Conservation (phyloP, 2,329 filamentous ascomycete species). For the Ceratocystis colombiana region DNA sequence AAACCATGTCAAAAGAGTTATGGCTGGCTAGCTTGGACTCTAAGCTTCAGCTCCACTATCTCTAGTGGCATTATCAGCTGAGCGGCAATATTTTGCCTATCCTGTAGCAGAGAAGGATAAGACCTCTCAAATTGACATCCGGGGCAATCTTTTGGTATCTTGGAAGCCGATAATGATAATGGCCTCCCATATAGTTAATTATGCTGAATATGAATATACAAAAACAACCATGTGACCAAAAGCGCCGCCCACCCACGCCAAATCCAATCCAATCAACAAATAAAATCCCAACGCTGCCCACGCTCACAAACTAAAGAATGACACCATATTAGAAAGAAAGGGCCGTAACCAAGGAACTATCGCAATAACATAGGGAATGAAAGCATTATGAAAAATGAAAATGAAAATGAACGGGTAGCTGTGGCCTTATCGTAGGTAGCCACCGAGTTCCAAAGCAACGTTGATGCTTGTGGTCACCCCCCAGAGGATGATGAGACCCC, state of each 20-base stretch:
- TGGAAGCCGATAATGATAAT: no score
- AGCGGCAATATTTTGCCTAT: neutral
- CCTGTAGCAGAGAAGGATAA: no score
- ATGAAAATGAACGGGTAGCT: neutral
- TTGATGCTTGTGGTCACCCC: conserved; percentile 68
- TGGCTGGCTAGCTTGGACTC: neutral
- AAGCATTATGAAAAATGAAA: neutral
- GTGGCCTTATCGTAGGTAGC: conserved; percentile 35
- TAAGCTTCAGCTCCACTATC: neutral
- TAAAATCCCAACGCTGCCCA: conserved; percentile 2
- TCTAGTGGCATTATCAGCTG: neutral
- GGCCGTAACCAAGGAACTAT: neutral
- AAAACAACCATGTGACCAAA: neutral
- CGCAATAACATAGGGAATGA: neutral
- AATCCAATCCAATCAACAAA: neutral
- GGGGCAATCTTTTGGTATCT: no score
- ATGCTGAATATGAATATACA: neutral
- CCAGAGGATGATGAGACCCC: conserved; percentile 72
- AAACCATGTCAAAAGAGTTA: neutral
- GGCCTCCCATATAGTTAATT: no score
- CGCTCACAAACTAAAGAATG: neutral
- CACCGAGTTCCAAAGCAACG: conserved; percentile 65
- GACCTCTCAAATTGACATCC: no score
- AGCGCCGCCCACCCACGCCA: neutral
- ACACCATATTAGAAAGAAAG: conserved; percentile 1